Conservation (phyloP, 352 stramenopile genomes). For the Phytopythium aichiense region DNA sequence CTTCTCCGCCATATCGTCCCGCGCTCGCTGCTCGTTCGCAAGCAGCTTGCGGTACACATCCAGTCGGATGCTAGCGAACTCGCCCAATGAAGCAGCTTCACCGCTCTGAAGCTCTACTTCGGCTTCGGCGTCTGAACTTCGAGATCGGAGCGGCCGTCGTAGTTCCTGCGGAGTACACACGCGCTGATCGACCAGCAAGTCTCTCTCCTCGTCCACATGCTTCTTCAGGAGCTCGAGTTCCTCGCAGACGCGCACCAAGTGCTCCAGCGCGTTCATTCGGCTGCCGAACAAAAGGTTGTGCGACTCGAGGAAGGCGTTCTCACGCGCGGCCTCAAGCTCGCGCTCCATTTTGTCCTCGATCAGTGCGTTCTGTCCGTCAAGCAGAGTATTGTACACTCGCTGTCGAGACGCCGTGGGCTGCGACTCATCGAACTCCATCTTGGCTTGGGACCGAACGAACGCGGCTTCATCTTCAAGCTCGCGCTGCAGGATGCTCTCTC, state of each 20-base stretch:
- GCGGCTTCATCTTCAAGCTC: constrained; percentile 12
- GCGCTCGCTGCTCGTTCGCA: constrained; percentile 5
- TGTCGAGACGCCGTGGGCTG: constrained; percentile 20
- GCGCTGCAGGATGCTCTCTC: neutral
- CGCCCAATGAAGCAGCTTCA: neutral
- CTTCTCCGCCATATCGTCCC: neutral
- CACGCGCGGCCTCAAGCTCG: constrained; percentile 27
- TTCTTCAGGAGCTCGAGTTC: constrained; percentile 10
- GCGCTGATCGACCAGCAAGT: constrained; percentile 17
- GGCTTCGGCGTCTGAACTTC: neutral
- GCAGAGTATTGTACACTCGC: constrained; percentile 35
- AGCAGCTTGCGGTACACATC: constrained; percentile 8
- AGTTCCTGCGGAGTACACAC: constrained; percentile 15
- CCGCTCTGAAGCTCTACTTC: neutral
- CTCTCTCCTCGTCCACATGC: constrained; percentile 11
- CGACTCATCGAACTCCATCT: constrained; percentile 12
- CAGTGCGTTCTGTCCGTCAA: constrained; percentile 36
- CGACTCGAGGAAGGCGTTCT: constrained; percentile 26
- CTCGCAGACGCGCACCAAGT: constrained; percentile 20
- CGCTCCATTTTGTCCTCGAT: constrained; percentile 63
- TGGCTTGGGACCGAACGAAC: constrained; percentile 6
- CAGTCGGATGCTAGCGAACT: constrained; percentile 1
- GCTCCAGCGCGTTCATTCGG: constrained; percentile 17
- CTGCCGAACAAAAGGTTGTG: constrained; percentile 18
- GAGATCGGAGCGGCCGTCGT: neutral